phyloP scores from a whole-genome alignment of 2,329 filamentous ascomycete genomes.

The Aspergillus fumigatiaffinis region DNA sequence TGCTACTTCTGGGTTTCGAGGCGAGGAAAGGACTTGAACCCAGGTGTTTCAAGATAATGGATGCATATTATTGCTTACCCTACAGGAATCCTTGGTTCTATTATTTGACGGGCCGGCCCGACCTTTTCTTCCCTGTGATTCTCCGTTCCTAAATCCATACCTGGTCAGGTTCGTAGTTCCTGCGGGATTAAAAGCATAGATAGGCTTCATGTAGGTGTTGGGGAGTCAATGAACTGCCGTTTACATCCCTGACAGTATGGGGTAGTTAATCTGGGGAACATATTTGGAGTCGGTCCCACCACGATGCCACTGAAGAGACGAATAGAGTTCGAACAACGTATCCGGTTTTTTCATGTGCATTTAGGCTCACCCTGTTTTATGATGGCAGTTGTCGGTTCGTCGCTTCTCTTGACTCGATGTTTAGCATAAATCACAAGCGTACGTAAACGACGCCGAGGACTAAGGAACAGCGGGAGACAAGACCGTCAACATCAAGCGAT shows the following conservation, averaged over 20 bases:
- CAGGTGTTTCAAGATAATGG: background rate
- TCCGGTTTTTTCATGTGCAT: background rate
- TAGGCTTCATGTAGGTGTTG: background rate
- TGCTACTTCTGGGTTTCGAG: background rate
- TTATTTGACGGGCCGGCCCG: background rate
- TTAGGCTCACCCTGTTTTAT: background rate
- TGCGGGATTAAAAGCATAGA: background rate
- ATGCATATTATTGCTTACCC: background rate
- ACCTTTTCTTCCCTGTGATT: background rate
- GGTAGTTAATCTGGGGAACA: background rate
- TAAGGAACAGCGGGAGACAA: background rate
- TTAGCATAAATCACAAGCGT: background rate
- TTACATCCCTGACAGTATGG: background rate
- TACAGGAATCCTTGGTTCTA: background rate
- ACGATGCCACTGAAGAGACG: background rate
- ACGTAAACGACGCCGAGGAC: background rate
- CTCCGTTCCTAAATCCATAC: background rate
- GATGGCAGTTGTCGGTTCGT: background rate
- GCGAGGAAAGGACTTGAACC: background rate
- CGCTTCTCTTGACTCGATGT: background rate
- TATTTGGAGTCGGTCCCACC: background rate
- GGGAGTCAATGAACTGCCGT: background rate
- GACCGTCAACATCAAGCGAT: background rate
- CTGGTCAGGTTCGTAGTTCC: background rate
- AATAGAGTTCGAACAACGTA: background rate